A percentile compares a stretch with the other conserved stretches of the same genome.
phyloP scores from a whole-genome alignment of 768 basidiomycete genomes.

The Trametes elegans region DNA sequence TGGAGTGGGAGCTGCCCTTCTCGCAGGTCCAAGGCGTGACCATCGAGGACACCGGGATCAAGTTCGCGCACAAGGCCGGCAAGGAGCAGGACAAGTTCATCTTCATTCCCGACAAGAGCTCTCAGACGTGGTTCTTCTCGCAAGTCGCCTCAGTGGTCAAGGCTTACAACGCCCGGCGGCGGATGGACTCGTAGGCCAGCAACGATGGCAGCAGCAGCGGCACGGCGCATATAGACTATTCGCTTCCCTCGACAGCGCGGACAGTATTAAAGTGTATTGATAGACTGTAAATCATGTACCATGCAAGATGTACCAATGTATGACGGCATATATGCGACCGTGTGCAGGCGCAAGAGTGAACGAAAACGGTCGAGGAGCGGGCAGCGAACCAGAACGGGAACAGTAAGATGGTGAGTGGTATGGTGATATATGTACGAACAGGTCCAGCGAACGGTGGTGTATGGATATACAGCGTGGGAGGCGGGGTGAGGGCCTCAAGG shows the following conservation, averaged over 20 bases:
- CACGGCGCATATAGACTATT: neutral
- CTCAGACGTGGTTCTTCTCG: slow-evolving; percentile 79
- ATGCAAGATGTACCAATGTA: slow-evolving; percentile 17
- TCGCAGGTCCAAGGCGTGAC: slow-evolving; percentile 83
- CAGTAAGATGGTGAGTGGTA: slow-evolving; percentile 1
- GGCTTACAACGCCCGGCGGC: slow-evolving; percentile 66
- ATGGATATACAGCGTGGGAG: neutral
- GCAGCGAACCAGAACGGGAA: slow-evolving; percentile 2
- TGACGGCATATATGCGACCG: slow-evolving; percentile 8
- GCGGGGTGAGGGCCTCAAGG: neutral
- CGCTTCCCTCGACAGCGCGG: neutral
- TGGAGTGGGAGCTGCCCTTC: slow-evolving; percentile 92
- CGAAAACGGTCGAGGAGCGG: slow-evolving; percentile 10
- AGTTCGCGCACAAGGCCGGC: slow-evolving; percentile 78
- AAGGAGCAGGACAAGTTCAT: slow-evolving; percentile 75
- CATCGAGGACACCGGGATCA: slow-evolving; percentile 88
- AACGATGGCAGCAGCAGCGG: no score
- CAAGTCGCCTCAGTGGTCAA: slow-evolving; percentile 77
- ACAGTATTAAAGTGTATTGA: slow-evolving; percentile 21
- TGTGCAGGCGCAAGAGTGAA: neutral
- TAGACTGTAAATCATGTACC: slow-evolving; percentile 20
- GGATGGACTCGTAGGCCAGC: slow-evolving; percentile 56
- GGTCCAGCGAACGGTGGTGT: neutral
- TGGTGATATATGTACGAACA: neutral
- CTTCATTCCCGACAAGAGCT: slow-evolving; percentile 68